Percentiles rank a stretch among this genome's conserved stretches.
Conservation (phyloP, 2,329 filamentous ascomycete species). For the Rutstroemia sp. region DNA sequence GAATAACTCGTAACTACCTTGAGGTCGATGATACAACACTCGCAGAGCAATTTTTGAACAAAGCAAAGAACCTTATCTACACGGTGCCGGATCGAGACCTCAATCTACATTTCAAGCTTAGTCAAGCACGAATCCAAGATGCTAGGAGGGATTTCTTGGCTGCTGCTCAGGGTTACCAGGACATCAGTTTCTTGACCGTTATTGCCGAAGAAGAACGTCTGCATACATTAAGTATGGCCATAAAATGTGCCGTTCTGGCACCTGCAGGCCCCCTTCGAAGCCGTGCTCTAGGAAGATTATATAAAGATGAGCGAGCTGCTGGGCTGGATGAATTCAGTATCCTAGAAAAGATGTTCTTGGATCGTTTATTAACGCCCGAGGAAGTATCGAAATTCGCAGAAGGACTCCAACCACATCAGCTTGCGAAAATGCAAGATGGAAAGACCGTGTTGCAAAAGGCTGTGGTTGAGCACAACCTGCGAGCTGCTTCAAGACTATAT, state of each 20-base stretch:
- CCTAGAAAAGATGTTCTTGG: constrained; percentile 95
- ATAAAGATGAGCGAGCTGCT: constrained; percentile 82
- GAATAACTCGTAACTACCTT: constrained; percentile 88
- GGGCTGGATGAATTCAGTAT: constrained; percentile 77
- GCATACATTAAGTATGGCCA: constrained; percentile 76
- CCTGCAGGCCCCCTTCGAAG: constrained; percentile 83
- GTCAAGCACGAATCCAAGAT: constrained; percentile 88
- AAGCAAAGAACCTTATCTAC: constrained; percentile 87
- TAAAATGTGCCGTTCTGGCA: constrained; percentile 86
- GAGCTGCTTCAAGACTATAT: constrained; percentile 75
- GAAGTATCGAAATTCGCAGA: constrained; percentile 84
- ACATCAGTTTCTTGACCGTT: constrained; percentile 67
- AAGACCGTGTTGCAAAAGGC: constrained; percentile 89
- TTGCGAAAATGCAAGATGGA: constrained; percentile 83
- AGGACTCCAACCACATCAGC: constrained; percentile 76
- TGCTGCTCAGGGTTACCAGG: constrained; percentile 81
- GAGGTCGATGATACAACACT: constrained; percentile 86
- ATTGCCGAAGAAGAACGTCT: constrained; percentile 85
- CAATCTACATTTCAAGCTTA: constrained; percentile 80
- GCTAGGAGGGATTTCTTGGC: constrained; percentile 83
- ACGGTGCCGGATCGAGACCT: constrained; percentile 66
- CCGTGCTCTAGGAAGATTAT: constrained; percentile 71
- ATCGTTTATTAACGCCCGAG: constrained; percentile 70
- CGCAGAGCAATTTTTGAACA: constrained; percentile 85
- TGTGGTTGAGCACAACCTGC: constrained; percentile 91